A percentile compares a stretch with the other conserved stretches of the same genome.
Conservation (phyloP, 805 yeast genomes). For the Yamadazyma laniorum region DNA sequence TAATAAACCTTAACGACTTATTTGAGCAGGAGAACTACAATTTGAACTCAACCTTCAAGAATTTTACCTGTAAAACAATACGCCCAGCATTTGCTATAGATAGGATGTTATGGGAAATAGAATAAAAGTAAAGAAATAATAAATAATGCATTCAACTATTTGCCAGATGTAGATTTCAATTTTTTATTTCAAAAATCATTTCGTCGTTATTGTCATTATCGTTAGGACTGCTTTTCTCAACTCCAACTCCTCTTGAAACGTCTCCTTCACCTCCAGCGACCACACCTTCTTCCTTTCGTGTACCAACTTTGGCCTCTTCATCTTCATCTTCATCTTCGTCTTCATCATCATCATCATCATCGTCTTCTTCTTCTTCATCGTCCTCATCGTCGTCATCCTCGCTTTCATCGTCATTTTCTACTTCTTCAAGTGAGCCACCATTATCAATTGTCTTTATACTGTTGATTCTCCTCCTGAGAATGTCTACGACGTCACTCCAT, state of each 20-base stretch:
- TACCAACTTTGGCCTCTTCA: too few relatives aligned
- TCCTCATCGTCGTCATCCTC: constrained; percentile 39
- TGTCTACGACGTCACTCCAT: constrained; percentile 46
- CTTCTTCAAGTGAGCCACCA: constrained; percentile 23
- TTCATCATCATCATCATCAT: constrained; percentile 38
- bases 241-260: too few relatives aligned
- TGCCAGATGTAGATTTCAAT: constrained; percentile 1
- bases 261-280: too few relatives aligned
- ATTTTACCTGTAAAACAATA: background rate
- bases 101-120: constrained; percentile 2
- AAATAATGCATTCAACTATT: constrained; percentile 5
- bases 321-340: constrained; percentile 29
- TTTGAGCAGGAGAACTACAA: constrained; percentile 1
- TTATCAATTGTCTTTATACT: constrained; percentile 25
- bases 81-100: constrained; percentile 3
- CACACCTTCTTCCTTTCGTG: too few relatives aligned
- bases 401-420: constrained; percentile 34
- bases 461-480: constrained; percentile 34
- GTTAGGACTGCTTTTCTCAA: constrained; percentile 10
- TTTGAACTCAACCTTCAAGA: background rate
- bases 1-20: constrained; percentile 2
- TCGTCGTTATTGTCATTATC: constrained; percentile 16
- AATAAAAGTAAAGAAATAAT: background rate
- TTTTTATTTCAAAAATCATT: constrained; percentile 23
- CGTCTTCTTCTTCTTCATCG: constrained; percentile 38